These are phyloP conservation scores for Pestalotiopsis sp. DNA, from an alignment of 2,329 filamentous ascomycete genomes.

Conservation along the genomic window DNA sequence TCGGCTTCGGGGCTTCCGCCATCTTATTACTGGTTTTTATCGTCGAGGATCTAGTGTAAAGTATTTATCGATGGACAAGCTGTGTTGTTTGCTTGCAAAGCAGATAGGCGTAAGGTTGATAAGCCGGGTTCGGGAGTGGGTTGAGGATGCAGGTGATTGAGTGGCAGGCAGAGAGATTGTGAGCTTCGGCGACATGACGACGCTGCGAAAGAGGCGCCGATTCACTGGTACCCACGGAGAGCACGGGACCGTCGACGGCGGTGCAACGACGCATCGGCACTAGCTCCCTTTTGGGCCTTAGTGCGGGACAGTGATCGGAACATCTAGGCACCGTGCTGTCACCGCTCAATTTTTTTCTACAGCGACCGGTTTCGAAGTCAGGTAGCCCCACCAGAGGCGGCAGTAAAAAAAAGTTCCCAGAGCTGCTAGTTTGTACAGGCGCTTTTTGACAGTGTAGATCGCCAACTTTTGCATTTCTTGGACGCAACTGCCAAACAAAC, in stretches of 20 bases:
- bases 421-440: not conserved
- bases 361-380: not conserved
- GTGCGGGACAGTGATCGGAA: conserved; percentile 8
- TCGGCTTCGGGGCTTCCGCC: conserved; percentile 84
- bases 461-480: not conserved
- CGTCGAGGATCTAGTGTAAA: not conserved
- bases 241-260: not conserved
- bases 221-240: not conserved
- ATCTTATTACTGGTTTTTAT: conserved; percentile 55
- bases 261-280: not conserved
- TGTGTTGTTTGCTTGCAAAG: not conserved
- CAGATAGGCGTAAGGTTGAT: not conserved
- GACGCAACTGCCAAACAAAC: not conserved
- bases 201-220: conserved; percentile 1
- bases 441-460: not conserved
- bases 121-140: not conserved
- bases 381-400: conserved; percentile 6
- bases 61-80: not conserved
- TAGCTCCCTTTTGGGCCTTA: not conserved
- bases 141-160: not conserved
- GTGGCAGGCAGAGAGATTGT: conserved; percentile 11
- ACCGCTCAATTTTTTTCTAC: conserved; percentile 11
- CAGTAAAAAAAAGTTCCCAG: conserved; percentile 13
- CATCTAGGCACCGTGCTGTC: conserved; percentile 10
- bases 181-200: conserved; percentile 12